Evolutionary conservation across 1,284 basidiomycete species (phyloP).

Genomic region (Tilletia walkeri): DNA sequence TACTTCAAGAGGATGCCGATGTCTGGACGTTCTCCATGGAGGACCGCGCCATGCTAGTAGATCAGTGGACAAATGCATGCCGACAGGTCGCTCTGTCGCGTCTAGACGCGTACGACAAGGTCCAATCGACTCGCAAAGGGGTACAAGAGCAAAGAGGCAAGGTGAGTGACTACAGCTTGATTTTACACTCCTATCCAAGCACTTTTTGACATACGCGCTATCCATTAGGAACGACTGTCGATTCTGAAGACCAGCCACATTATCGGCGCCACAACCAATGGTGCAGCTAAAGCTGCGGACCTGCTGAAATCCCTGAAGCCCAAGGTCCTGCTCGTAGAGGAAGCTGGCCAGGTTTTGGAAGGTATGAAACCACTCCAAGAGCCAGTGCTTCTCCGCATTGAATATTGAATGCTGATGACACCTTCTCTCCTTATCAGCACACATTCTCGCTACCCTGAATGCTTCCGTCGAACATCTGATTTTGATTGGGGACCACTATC

Average conservation of each 20-base stretch:
- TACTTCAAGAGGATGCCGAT: conserved; percentile 55
- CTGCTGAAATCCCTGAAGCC: conserved; percentile 24
- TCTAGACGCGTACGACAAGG: conserved; percentile 57
- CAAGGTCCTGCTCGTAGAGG: conserved; percentile 25
- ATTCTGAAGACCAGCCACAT: conserved; percentile 28
- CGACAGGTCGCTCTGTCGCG: conserved; percentile 58
- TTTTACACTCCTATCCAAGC: too few species aligned
- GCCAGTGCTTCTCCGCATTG: background rate
- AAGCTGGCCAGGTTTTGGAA: conserved; percentile 31
- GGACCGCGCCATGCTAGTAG: conserved; percentile 59
- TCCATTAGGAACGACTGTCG: conserved; percentile 20
- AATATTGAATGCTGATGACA: background rate
- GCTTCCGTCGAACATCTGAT: conserved; percentile 24
- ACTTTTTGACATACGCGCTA: too few species aligned
- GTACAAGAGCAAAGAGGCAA: conserved; percentile 44
- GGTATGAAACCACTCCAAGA: background rate
- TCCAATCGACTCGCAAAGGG: conserved; percentile 41
- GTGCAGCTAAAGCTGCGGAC: conserved; percentile 36
- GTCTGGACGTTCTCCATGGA: conserved; percentile 60
- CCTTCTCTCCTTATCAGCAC: conserved; percentile 7
- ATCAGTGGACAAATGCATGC: conserved; percentile 48
- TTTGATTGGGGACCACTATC: conserved; percentile 29
- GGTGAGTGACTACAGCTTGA: background rate
- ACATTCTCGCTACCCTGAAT: conserved; percentile 25
- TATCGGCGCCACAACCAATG: conserved; percentile 46